Conservation (phyloP, 805 yeast genomes). For the Phaffomyces antillensis region DNA sequence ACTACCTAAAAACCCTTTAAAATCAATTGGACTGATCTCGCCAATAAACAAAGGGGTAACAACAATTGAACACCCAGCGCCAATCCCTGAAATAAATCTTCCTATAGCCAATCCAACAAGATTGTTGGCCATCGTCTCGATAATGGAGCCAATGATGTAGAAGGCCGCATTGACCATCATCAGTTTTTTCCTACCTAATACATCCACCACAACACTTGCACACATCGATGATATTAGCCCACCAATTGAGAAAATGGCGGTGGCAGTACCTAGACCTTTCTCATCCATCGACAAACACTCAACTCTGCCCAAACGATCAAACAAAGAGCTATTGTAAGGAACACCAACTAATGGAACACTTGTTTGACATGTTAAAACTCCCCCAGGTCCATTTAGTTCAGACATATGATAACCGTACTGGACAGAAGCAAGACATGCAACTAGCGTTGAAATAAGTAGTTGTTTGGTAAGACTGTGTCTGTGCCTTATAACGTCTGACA, state of each 20-base stretch:
- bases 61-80: slow-evolving; percentile 84
- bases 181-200: slow-evolving; percentile 54
- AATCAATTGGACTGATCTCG: slow-evolving; percentile 64
- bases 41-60: slow-evolving; percentile 76
- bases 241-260: slow-evolving; percentile 77
- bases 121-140: slow-evolving; percentile 45
- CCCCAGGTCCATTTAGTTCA: slow-evolving; percentile 86
- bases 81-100: slow-evolving; percentile 72
- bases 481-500: neutral
- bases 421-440: slow-evolving; percentile 69
- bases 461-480: slow-evolving; percentile 5
- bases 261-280: slow-evolving; percentile 60
- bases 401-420: slow-evolving; percentile 96
- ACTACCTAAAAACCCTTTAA: slow-evolving; percentile 77
- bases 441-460: slow-evolving; percentile 39
- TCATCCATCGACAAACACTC: slow-evolving; percentile 54
- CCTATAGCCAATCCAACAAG: slow-evolving; percentile 49
- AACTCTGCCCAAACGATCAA: slow-evolving; percentile 34
- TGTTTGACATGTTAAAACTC: slow-evolving; percentile 51
- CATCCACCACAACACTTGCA: slow-evolving; percentile 60
- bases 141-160: slow-evolving; percentile 53
- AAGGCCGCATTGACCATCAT: slow-evolving; percentile 44
- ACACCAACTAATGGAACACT: slow-evolving; percentile 18
- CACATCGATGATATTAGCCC: slow-evolving; percentile 70
- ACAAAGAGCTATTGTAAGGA: slow-evolving; percentile 17